Base-by-base conservation (phyloP, 352 stramenopile genomes). In the Globisporangium spinosum region DNA sequence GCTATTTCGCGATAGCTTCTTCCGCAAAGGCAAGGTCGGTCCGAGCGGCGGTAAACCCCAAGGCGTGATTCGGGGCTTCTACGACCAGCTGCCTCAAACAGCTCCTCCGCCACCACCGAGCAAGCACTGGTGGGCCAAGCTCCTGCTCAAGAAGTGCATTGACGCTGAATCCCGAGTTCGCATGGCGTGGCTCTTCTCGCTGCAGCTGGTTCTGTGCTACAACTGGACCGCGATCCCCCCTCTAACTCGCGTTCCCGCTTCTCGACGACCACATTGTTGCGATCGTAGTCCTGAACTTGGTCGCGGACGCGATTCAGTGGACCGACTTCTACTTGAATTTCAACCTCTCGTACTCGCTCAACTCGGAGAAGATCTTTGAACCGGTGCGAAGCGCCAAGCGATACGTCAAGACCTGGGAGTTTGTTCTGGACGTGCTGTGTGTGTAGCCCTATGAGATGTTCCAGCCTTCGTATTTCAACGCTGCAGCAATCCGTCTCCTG, bases 11-110 rank as follows among this genome's bases (percentile, higher is more conserved):
- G 63, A 65, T 2, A 83, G 72, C 13, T 76, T 85, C 49, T 82
- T 80, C 20, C 76, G 71, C 34, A 71, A 60, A 45, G 35, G 57
- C 23, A 69, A 69, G 22, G 67, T 66, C 51, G 67, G 56, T n/a
- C 69, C 77, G 2, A 72, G 71, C 15, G 57, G 75, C 13, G 57
- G 69, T 0, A 72, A 72, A 23, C 66, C 32, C 12, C 71, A 61
- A 1, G 81, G 89, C 49, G 76, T 69, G 20, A 88, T 89, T 34
- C 77, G 81, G 22, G 78, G 81, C 2, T 89, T 84, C 32, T 89
- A 89, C 23, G 74, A 89, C 13, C 73, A 80, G 29, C 74, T 85
- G 13, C 57, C 77, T 7, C 76, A 73, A 32, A 67, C 77, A 5
- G 64, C 69, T 2, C 61, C 65, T 1, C 69, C 71, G 1, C 51